A percentile compares a stretch with the other conserved stretches of the same genome.
Evolutionary conservation across 2,329 filamentous ascomycete species (phyloP).

Genomic region (Eurotiales sp.): DNA sequence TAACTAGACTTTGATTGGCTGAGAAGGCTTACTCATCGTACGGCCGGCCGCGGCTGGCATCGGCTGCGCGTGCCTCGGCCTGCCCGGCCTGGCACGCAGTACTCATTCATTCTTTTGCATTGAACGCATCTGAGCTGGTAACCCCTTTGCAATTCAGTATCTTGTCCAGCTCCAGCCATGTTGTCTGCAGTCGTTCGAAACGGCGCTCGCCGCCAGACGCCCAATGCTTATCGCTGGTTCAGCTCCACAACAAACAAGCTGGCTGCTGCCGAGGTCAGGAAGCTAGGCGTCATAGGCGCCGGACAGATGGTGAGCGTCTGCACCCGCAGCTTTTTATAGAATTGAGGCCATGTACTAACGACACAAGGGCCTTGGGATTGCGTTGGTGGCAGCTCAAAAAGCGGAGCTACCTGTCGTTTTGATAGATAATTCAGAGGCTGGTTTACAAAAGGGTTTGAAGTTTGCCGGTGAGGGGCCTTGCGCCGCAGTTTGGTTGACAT

Average conservation of each 20-base stretch:
- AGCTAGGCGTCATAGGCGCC: slow-evolving; percentile 85
- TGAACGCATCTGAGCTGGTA: no score
- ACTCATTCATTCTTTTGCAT: no score
- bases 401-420: slow-evolving; percentile 80
- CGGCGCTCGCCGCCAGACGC: slow-evolving; percentile 27
- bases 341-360: background rate
- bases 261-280: slow-evolving; percentile 71
- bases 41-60: no score
- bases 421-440: slow-evolving; percentile 77
- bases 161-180: slow-evolving; percentile 22
- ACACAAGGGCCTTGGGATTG: slow-evolving; percentile 85
- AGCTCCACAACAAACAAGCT: slow-evolving; percentile 63
- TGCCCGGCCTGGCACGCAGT: no score
- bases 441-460: slow-evolving; percentile 81
- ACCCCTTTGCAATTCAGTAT: background rate
- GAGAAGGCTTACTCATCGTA: no score
- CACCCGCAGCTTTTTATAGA: background rate
- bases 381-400: slow-evolving; percentile 82
- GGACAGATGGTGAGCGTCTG: slow-evolving; percentile 77
- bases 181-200: slow-evolving; percentile 33
- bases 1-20: no score
- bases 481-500: background rate
- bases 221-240: slow-evolving; percentile 55
- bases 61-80: no score
- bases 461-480: slow-evolving; percentile 70